Percentiles rank a stretch among this genome's conserved stretches.
Evolutionary conservation across 306 rosid species (phyloP).

Genomic region (Rosa multiflora): DNA sequence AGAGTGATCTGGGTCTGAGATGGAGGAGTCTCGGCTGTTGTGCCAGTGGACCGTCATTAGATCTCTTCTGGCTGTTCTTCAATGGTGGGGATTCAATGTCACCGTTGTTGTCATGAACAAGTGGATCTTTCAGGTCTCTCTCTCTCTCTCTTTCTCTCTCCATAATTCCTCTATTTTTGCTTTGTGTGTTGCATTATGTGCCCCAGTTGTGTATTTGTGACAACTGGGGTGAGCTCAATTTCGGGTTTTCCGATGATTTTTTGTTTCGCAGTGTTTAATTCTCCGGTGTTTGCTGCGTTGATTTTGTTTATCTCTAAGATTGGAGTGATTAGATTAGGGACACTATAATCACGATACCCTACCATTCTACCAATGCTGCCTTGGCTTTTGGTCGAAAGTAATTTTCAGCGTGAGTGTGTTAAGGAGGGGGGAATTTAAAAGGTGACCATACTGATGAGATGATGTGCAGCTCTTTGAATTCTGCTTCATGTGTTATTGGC

Average conservation of each 20-base stretch:
- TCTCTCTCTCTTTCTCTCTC: background rate
- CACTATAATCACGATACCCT: background rate
- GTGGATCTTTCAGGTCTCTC: slow-evolving; percentile 95
- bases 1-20: slow-evolving; percentile 38
- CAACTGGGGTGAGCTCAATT: slow-evolving; percentile 2
- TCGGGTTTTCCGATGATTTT: background rate
- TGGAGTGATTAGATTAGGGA: background rate
- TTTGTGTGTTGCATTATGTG: background rate
- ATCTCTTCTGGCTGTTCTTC: slow-evolving; percentile 86
- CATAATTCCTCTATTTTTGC: background rate
- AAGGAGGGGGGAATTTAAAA: background rate
- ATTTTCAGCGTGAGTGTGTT: background rate
- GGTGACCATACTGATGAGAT: background rate
- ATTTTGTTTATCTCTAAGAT: background rate
- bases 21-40: slow-evolving; percentile 72
- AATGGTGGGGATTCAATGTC: slow-evolving; percentile 97
- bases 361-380: background rate
- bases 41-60: slow-evolving; percentile 72
- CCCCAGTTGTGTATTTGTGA: background rate
- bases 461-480: background rate
- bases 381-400: background rate
- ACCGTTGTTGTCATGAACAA: slow-evolving; percentile 90
- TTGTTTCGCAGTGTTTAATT: background rate
- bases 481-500: background rate
- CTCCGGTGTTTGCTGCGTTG: background rate